Conservation (phyloP, 208 protist genomes). For the Leishmania guyanensis region DNA sequence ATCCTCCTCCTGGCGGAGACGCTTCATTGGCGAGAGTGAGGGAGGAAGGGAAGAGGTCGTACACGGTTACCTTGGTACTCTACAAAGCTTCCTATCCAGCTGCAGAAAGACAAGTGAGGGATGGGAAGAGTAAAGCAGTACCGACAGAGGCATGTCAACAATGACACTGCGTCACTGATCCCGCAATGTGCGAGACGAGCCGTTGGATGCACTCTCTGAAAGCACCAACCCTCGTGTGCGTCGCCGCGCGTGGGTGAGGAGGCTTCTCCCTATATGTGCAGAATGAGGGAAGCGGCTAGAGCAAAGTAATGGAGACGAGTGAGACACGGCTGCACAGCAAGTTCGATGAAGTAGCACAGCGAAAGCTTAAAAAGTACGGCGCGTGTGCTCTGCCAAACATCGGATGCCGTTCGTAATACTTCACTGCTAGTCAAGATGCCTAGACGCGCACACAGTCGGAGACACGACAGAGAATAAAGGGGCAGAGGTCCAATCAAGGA, state of each 20-base stretch:
- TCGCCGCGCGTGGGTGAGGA: not conserved
- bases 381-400: not conserved
- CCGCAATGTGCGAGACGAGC: not conserved
- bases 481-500: not conserved
- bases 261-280: not conserved
- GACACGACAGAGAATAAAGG: not conserved
- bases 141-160: no score
- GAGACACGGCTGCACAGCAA: not conserved
- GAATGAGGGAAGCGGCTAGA: not conserved
- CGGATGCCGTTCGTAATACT: not conserved
- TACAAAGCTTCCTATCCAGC: not conserved
- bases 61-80: conserved; percentile 9
- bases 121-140: not conserved
- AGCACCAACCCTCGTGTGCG: not conserved
- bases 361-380: not conserved
- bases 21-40: conserved; percentile 13
- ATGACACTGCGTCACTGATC: not conserved
- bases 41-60: conserved; percentile 3
- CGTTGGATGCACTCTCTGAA: not conserved
- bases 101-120: not conserved
- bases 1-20: conserved; percentile 16
- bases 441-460: not conserved
- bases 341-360: not conserved
- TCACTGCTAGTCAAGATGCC: not conserved
- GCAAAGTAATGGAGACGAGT: conserved; percentile 4